Base-by-base conservation (phyloP, 2,329 filamentous ascomycete genomes). In the Ilyonectria robusta region DNA sequence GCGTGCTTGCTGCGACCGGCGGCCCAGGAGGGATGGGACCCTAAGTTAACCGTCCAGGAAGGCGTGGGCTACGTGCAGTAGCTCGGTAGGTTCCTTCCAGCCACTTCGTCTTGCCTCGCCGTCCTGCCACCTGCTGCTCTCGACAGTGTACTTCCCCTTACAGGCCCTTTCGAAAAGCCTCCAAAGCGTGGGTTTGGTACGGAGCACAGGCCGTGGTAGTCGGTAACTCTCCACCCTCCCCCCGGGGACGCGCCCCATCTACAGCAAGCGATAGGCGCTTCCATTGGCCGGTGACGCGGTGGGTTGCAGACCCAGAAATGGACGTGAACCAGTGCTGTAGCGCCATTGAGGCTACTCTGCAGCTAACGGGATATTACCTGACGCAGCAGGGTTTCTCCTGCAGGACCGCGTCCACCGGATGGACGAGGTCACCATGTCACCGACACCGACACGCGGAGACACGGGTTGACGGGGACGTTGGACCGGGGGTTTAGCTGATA, bases 301-400 rank as follows among this genome's bases (percentile, higher is more conserved):
- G 69, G 68, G 66, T 53, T 66, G 57, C 48, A 60, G 57, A 60
- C 33, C 40, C 53, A 61, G 59, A 70, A 37, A 60, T 58, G 64
- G 61, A 63, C 62, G 56, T 62, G 71, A 76, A 64, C 75, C 75
- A 76, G 70, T 76, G 60, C 71, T 76, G 68, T 72, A 71, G 71
- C 74, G 70, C 73, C 70, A 73, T 70, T 58, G 68, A 71, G 64
- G 56, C 71, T 60, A 68, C 59, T 71, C 70, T 78, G 74, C 75
- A 77, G 66, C 76, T 77, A 78, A 65, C 64, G 71, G 74, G 74
- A 78, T 75, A 78, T 78, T 78, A 77, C 73, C 72, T 72, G 69
- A 71, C 65, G 74, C 73, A 72, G 58, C 74, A 74, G 70, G 75
- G 75, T 69, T 77, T 69, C 71, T 76, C 73, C 71, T 76, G 76